These are phyloP conservation scores for Backusella westeae DNA, from an alignment of 192 early-diverging fungal species.

Conservation along the genomic window DNA sequence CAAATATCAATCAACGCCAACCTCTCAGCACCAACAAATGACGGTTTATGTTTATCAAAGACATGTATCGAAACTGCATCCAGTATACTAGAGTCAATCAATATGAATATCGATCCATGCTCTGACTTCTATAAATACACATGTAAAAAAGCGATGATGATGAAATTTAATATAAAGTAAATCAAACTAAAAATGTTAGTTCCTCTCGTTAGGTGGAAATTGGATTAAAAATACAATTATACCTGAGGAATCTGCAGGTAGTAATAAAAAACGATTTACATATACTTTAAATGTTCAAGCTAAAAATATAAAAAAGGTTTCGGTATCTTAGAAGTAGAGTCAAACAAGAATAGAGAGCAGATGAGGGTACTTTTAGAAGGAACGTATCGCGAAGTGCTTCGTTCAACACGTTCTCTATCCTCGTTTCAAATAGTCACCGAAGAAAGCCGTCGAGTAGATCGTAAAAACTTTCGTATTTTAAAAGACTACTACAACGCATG, in stretches of 20 bases:
- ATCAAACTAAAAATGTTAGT: not conserved
- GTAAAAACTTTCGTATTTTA: conserved; percentile 53
- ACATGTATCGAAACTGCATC: conserved; percentile 1
- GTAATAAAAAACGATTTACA: not conserved
- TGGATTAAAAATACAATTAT: conserved; percentile 54
- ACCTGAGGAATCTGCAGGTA: conserved; percentile 58
- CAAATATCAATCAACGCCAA: not conserved
- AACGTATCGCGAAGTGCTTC: not conserved
- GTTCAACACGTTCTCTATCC: not conserved
- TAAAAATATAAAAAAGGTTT: not conserved
- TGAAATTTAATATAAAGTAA: not conserved
- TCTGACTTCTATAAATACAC: conserved; percentile 65
- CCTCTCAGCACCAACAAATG: not conserved
- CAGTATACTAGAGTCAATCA: conserved; percentile 2
- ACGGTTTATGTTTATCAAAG: not conserved
- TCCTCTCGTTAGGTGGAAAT: conserved; percentile 44
- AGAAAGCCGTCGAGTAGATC: conserved; percentile 29
- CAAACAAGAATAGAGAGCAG: conserved; percentile 6
- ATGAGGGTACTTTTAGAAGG: not conserved
- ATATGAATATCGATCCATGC: conserved; percentile 55
- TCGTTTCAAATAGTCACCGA: not conserved
- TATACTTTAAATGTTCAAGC: not conserved
- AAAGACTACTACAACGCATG: conserved; percentile 57
- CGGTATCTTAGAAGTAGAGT: not conserved
- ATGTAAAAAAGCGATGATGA: conserved; percentile 39